Percentiles rank a stretch among this genome's conserved stretches.
phyloP scores from a whole-genome alignment of 2,329 filamentous ascomycete species.

The Penicillium verrucosum region DNA sequence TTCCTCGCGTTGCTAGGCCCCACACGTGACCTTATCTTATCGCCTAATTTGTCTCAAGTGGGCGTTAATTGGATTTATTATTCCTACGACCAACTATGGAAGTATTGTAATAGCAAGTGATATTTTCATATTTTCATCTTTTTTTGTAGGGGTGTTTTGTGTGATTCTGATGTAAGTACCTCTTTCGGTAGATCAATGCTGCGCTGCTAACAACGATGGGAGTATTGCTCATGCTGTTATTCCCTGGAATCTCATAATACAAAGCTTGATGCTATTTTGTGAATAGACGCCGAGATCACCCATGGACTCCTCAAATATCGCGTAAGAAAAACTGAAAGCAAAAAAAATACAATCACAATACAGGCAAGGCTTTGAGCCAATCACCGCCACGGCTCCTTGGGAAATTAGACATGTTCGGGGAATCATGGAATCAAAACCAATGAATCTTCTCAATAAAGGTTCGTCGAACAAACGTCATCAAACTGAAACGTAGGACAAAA shows the following conservation, averaged over 20 bases:
- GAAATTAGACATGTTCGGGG: neutral
- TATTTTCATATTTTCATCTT: neutral
- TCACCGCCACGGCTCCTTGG: neutral
- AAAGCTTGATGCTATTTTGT: slow-evolving; percentile 8
- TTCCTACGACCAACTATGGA: neutral
- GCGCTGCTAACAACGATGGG: slow-evolving; percentile 5
- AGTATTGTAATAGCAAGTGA: neutral
- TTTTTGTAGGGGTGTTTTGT: neutral
- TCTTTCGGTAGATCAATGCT: neutral
- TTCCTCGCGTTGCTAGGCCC: slow-evolving; percentile 23
- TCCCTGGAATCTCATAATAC: slow-evolving; percentile 16
- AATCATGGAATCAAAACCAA: neutral
- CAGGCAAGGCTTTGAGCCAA: neutral
- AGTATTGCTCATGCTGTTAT: slow-evolving; percentile 21
- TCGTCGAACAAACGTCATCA: neutral
- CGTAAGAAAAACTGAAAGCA: slow-evolving; percentile 1
- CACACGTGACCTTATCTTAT: slow-evolving; percentile 25
- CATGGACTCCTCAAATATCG: slow-evolving; percentile 6
- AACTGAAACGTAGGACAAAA: neutral
- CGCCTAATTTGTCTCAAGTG: neutral
- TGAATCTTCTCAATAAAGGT: neutral
- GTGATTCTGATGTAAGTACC: neutral
- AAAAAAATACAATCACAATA: slow-evolving; percentile 8
- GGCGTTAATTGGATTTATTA: neutral
- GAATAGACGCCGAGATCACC: slow-evolving; percentile 10